These are phyloP conservation scores for Oryza australiensis DNA, from an alignment of 176 grass and related monocot genomes.

Conservation along the genomic window DNA sequence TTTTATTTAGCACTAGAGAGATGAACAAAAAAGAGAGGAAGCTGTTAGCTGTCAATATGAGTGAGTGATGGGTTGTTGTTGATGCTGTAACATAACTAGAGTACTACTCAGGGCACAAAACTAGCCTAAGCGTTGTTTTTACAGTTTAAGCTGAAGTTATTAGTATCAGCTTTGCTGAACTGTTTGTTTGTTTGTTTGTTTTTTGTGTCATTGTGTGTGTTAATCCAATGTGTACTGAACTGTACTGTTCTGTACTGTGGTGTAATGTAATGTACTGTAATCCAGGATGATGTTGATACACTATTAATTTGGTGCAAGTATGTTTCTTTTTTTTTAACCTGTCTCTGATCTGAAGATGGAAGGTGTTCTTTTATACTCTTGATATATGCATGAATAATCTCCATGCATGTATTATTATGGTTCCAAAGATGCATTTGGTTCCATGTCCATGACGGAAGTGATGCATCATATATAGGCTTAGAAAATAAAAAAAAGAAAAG, in stretches of 20 bases:
- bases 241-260: neutral
- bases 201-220: conserved; percentile 4
- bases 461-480: no score
- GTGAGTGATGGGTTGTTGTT: conserved; percentile 26
- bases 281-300: neutral
- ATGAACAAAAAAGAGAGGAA: conserved; percentile 5
- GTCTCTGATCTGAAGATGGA: no score
- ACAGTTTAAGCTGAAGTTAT: conserved; percentile 56
- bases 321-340: neutral
- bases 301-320: neutral
- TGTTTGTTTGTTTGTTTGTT: conserved; percentile 15
- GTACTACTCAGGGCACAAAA: neutral
- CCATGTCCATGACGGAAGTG: no score
- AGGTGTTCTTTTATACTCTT: no score
- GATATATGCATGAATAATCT: no score
- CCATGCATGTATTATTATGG: no score
- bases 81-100: conserved; percentile 46
- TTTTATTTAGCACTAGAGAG: conserved; percentile 46
- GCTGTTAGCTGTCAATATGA: conserved; percentile 48
- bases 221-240: conserved; percentile 28
- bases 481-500: no score
- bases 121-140: conserved; percentile 39
- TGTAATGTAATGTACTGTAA: conserved; percentile 23
- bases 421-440: no score
- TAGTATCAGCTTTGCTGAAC: conserved; percentile 58